Base-by-base conservation (phyloP, 1,139 yeast species). In the Taphrina pruni region DNA sequence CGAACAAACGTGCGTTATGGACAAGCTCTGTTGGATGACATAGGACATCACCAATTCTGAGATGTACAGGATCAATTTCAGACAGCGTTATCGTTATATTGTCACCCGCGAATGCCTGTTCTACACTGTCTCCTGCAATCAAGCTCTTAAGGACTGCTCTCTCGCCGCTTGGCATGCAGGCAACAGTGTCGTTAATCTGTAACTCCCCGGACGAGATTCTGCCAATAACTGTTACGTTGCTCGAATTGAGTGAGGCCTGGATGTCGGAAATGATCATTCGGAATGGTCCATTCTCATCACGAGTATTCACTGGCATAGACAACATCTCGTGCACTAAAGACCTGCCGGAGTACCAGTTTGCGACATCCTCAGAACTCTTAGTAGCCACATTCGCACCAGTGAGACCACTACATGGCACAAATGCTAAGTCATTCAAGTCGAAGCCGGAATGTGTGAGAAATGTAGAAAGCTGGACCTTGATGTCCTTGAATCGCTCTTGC, bases 381-480 rank as follows among this genome's bases (percentile, higher is more conserved):
- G 82, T 83, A 12, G 87, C 87, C 32, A 94, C 92, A 77, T 94
- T 94, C 67, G 84, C 87, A 36, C 99, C 99, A 0, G 86, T 81
- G 60, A 90, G 83, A 0, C 98, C 99, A 51, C 96, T 88, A 58
- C 90, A 86, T 11, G 99, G 99, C 3, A 94, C 83, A 78, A 89
- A 92, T 5, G 80, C 77, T 4, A 90, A 76, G 72, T 88, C 85
- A 1, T 78, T 77, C 2, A 75, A 72, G 1, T 77, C 73, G 75
- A 86, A 92, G 0, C 94, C 93, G 43, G 90, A 86, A 38, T 85
- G 85, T 14, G 82, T 80, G 74, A 95, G 81, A 75, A 86, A 90
- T 45, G 83, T 86, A 1, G 78, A 75, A 72, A 94, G 79, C 76
- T 88, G 88, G 3, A 77, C 78, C 72, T 81, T 79, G 70, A 94